These are phyloP conservation scores for Gossypium gossypioides DNA, from an alignment of 441 rosid species.

Conservation along the genomic window DNA sequence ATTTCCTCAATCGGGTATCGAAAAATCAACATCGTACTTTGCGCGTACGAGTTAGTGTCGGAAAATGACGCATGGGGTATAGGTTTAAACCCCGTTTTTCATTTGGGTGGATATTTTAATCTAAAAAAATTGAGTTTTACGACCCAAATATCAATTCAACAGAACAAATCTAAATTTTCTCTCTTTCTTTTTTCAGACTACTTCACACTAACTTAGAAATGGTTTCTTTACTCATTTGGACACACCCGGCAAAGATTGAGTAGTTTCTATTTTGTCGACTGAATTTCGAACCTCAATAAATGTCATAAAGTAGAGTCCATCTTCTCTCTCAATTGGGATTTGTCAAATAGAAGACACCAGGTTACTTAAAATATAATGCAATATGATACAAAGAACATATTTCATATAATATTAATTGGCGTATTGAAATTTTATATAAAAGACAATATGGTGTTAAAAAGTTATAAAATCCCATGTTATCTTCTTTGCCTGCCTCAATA, in stretches of 20 bases:
- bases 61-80: slow-evolving; percentile 10
- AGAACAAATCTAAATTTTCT: too few relatives aligned
- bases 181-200: not conserved
- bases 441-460: too few relatives aligned
- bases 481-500: not conserved
- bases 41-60: slow-evolving; percentile 7
- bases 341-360: not conserved
- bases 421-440: too few relatives aligned
- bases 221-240: not conserved
- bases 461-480: not conserved
- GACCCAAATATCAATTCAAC: too few relatives aligned
- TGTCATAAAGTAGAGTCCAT: not conserved
- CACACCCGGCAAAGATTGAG: not conserved
- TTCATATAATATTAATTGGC: too few relatives aligned
- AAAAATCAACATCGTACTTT: not conserved
- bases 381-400: too few relatives aligned
- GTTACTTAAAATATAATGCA: too few relatives aligned
- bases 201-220: not conserved
- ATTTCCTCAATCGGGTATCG: not conserved
- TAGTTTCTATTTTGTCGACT: not conserved
- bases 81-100: not conserved
- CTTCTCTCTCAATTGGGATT: not conserved
- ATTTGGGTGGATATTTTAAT: not conserved
- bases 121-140: not conserved
- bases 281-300: not conserved